These are phyloP conservation scores for Extremus antarcticus DNA, from an alignment of 495 filamentous ascomycete genomes.

Conservation along the genomic window DNA sequence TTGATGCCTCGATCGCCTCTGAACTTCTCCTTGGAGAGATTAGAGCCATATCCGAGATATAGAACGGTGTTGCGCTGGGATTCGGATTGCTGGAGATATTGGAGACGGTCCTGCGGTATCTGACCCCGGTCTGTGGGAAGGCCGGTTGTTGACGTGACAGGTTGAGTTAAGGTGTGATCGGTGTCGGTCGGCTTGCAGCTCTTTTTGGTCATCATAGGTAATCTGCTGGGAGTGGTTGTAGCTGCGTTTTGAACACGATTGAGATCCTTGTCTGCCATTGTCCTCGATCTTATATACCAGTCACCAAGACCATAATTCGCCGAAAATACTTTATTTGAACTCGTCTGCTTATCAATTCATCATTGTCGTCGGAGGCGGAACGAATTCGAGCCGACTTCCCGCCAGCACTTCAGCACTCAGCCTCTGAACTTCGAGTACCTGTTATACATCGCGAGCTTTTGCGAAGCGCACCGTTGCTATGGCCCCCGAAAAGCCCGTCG, in stretches of 20 bases:
- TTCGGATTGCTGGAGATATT: constrained; percentile 4
- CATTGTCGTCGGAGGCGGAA: background rate
- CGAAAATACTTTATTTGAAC: background rate
- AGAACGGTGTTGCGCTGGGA: constrained; percentile 47
- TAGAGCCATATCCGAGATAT: constrained; percentile 94
- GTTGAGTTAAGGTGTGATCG: background rate
- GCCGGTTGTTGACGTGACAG: background rate
- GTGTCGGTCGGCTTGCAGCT: background rate
- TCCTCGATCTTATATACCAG: background rate
- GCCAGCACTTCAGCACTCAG: no score
- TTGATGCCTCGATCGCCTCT: constrained; percentile 61
- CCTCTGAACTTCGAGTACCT: no score
- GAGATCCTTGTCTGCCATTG: background rate
- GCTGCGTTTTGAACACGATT: background rate
- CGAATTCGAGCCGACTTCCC: constrained; percentile 7
- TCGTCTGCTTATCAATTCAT: background rate
- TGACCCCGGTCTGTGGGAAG: background rate
- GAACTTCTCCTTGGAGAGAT: constrained; percentile 68
- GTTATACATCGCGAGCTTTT: no score
- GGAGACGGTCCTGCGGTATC: background rate
- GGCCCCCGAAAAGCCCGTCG: constrained; percentile 3
- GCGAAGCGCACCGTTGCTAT: no score
- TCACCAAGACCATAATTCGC: background rate
- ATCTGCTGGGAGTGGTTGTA: background rate
- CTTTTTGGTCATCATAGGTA: background rate